These are phyloP conservation scores for Quillaja saponaria DNA, from an alignment of 306 rosid species.

Conservation along the genomic window DNA sequence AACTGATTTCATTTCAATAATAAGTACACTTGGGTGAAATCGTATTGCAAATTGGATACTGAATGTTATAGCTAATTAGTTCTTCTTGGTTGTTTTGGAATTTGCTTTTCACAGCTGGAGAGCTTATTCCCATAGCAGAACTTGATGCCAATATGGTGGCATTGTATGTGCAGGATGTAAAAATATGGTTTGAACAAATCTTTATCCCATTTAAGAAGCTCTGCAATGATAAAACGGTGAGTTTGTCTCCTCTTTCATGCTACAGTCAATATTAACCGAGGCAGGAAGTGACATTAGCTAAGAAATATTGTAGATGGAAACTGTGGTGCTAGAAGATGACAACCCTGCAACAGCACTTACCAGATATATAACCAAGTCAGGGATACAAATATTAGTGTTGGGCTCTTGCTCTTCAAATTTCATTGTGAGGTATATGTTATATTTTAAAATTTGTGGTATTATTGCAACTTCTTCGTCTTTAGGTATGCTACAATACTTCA, in stretches of 20 bases:
- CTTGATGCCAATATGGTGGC: constrained; percentile 54
- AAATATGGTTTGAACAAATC: constrained; percentile 56
- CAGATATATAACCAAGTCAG: constrained; percentile 55
- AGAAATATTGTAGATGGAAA: constrained; percentile 62
- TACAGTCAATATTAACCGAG: constrained; percentile 24
- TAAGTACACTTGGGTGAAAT: constrained; percentile 4
- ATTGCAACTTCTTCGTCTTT: not conserved
- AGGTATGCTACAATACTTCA: not conserved
- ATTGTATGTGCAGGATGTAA: constrained; percentile 60
- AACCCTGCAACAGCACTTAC: constrained; percentile 73
- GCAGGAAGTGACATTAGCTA: constrained; percentile 10
- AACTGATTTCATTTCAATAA: not conserved
- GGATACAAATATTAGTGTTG: constrained; percentile 60
- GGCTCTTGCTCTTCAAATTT: constrained; percentile 66
- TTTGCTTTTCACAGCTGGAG: constrained; percentile 57
- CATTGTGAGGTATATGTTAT: constrained; percentile 55
- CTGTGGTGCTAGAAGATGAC: constrained; percentile 76
- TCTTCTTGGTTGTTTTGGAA: constrained; percentile 26
- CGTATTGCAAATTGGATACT: constrained; percentile 15
- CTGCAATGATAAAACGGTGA: constrained; percentile 54
- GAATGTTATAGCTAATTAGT: constrained; percentile 16
- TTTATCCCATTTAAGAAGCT: constrained; percentile 62
- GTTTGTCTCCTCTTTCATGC: constrained; percentile 16
- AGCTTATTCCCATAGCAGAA: constrained; percentile 56
- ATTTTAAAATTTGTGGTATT: constrained; percentile 8